phyloP scores from a whole-genome alignment of 192 early-diverging fungal genomes.

The Phycomyces nitens region DNA sequence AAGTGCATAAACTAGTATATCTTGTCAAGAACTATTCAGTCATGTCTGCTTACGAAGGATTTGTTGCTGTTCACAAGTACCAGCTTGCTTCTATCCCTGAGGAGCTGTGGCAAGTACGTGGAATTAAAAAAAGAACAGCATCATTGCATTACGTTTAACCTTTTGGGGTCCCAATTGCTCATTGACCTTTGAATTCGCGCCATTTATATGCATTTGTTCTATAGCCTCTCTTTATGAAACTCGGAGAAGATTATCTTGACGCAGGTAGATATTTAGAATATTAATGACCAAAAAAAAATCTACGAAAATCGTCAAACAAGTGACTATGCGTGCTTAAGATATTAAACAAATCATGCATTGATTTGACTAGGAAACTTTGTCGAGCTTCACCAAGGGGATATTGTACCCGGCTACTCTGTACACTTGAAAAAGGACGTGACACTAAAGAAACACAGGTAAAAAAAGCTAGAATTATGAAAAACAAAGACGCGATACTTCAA shows the following conservation, averaged over 20 bases:
- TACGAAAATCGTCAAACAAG: too few species aligned
- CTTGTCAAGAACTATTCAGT: neutral
- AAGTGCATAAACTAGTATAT: too few species aligned
- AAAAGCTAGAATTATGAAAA: neutral
- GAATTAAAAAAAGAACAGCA: neutral
- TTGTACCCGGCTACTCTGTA: conserved; percentile 47
- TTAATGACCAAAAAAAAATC: neutral
- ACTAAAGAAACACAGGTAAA: conserved; percentile 48
- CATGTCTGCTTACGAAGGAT: conserved; percentile 30
- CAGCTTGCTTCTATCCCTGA: conserved; percentile 48
- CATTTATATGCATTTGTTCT: too few species aligned
- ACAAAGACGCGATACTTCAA: too few species aligned
- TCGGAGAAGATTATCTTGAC: conserved; percentile 47
- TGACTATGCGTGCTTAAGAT: neutral
- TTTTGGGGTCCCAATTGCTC: too few species aligned
- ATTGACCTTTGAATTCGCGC: too few species aligned
- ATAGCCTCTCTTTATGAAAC: conserved; percentile 51
- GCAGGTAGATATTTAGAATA: conserved; percentile 32
- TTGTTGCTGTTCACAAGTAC: conserved; percentile 45
- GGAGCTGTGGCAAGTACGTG: conserved; percentile 47
- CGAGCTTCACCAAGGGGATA: conserved; percentile 49
- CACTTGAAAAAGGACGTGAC: conserved; percentile 43
- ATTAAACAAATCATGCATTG: too few species aligned
- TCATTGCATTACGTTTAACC: too few species aligned
- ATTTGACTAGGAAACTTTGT: conserved; percentile 25